Percentiles rank a stretch among this genome's conserved stretches.
Evolutionary conservation across 2,329 filamentous ascomycete genomes (phyloP).

Genomic region (Aureobasidium pullulans): DNA sequence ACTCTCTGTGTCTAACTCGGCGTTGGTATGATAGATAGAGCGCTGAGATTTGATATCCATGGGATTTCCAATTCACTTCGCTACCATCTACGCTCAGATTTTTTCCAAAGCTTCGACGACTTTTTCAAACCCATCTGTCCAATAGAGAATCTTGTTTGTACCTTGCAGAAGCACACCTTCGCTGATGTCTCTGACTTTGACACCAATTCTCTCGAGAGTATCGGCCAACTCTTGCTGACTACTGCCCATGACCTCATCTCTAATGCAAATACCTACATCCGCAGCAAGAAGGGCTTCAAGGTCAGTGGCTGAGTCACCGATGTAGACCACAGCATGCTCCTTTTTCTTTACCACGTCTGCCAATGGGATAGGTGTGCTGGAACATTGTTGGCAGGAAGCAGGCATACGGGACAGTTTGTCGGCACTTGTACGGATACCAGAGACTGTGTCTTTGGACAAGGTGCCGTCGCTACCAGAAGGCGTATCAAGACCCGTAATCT

Average conservation of each 20-base stretch:
- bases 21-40: no score
- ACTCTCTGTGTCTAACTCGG: no score
- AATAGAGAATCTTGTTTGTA: conserved; percentile 1
- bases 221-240: conserved; percentile 29
- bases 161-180: neutral
- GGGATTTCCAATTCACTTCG: no score
- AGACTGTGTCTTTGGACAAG: conserved; percentile 19
- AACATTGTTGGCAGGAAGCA: neutral
- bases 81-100: no score
- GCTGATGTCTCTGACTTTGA: neutral
- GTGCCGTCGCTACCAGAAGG: conserved; percentile 23
- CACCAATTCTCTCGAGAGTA: conserved; percentile 23
- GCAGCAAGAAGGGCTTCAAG: conserved; percentile 38
- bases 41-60: no score
- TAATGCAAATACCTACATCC: conserved; percentile 40
- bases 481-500: conserved; percentile 25
- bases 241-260: conserved; percentile 31
- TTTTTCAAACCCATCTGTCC: neutral
- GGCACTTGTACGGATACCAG: conserved; percentile 30
- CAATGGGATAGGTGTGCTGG: neutral
- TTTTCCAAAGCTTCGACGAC: neutral
- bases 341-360: neutral
- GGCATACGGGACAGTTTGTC: conserved; percentile 33
- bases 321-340: conserved; percentile 30
- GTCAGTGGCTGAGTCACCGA: conserved; percentile 43